Base-by-base conservation (phyloP, 2,329 filamentous ascomycete species). In the Claviceps spartinae region DNA sequence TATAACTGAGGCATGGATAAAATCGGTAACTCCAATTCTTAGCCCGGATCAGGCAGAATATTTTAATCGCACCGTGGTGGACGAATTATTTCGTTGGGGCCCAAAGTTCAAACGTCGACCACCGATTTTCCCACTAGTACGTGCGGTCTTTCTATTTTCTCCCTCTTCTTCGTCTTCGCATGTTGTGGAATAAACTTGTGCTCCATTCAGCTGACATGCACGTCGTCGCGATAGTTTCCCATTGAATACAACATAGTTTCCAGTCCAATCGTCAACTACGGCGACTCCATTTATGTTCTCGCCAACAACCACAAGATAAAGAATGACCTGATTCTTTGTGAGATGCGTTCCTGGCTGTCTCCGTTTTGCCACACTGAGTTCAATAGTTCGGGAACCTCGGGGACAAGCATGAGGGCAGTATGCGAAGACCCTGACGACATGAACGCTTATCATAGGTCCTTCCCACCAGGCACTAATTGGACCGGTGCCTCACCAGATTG, bases 11-110 rank as follows among this genome's bases (percentile, higher is more conserved):
- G 52, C 58, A 44, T 78, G 74, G 70, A 47, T 59, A 6, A 50
- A 54, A 0, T 67, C 74, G 2, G 61, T 76, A 0, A 70, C 73
- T 0, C 44, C 8, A 9, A 30, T 30, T 30, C 26, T 30, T 9
- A 30, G 26, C 26, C 26, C 62, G 0, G 50, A 57, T 14, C 57
- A 57, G 2, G 9, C 40, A 0, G 60, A 70, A 2, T 81, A 68
- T 63, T 61, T 76, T 0, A 82, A 82, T 55, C 63, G 65, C 11
- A 86, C 81, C 0, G 74, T 69, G 0, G 78, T 88, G 0, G 85
- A 90, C 58, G 76, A 85, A 3, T 67, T 89, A 1, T 91, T 91
- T 59, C 71, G 71, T 9, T 89, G 85, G 79, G 81, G 81, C 0
- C 59, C 70, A 1, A 64, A 72, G 36, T 72, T 79, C 49, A 55